Evolutionary conservation across 192 early-diverging fungal species (phyloP).

Genomic region (Allomyces arbusculus): DNA sequence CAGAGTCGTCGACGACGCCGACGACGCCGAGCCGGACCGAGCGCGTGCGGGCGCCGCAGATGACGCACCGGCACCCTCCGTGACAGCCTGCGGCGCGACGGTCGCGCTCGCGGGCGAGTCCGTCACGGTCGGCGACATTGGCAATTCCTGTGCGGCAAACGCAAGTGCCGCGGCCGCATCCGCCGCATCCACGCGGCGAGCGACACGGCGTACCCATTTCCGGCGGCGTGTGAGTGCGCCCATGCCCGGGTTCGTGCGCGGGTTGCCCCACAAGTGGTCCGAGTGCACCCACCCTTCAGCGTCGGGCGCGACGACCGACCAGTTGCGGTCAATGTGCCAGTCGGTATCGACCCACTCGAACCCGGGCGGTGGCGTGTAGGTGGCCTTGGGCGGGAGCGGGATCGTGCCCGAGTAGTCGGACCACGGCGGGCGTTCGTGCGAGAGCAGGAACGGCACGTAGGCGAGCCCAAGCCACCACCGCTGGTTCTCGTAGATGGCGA

Average conservation of each 20-base stretch:
- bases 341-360: constrained; percentile 34
- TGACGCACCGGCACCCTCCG: not conserved
- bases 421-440: constrained; percentile 40
- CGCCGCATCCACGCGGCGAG: no score
- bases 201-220: constrained; percentile 28
- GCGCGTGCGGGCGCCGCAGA: no score
- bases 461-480: constrained; percentile 59
- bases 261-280: constrained; percentile 42
- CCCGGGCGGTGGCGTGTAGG: constrained; percentile 28
- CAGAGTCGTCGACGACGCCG: no score
- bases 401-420: constrained; percentile 35
- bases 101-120: no score
- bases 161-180: no score
- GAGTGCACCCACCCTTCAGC: constrained; percentile 45
- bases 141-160: not conserved
- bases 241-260: constrained; percentile 18
- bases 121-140: no score
- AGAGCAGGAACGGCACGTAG: constrained; percentile 45
- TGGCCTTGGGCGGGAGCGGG: constrained; percentile 22
- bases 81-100: no score
- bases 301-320: constrained; percentile 22
- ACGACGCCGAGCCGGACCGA: no score
- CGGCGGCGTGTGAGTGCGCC: constrained; percentile 37
- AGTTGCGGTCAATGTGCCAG: constrained; percentile 29
- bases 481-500: constrained; percentile 50